Evolutionary conservation across 331 rosid species (phyloP).

Genomic region (Pyrus hybrid): DNA sequence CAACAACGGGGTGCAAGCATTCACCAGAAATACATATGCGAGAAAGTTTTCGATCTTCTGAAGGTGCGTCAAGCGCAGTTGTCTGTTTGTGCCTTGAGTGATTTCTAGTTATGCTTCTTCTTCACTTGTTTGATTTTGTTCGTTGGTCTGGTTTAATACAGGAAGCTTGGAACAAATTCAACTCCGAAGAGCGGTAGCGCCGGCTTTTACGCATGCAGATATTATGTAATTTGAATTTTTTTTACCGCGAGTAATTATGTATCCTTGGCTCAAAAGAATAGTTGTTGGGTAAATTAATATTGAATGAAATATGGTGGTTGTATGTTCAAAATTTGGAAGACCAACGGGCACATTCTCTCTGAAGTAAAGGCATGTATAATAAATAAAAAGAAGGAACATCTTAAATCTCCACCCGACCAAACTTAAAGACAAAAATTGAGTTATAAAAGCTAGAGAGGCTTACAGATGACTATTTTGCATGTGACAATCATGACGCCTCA

Average conservation of each 20-base stretch:
- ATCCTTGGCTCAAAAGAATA: neutral
- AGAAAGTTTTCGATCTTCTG: constrained; percentile 82
- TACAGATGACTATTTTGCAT: too few relatives aligned
- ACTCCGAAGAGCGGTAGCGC: constrained; percentile 68
- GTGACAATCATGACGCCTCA: too few relatives aligned
- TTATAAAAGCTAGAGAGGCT: too few relatives aligned
- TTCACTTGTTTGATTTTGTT: neutral
- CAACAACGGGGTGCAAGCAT: constrained; percentile 81
- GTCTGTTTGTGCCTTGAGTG: constrained; percentile 3
- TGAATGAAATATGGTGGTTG: too few relatives aligned
- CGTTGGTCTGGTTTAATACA: constrained; percentile 13
- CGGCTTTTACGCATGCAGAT: neutral
- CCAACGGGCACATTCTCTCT: too few relatives aligned
- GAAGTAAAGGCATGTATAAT: too few relatives aligned
- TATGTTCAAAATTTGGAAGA: too few relatives aligned
- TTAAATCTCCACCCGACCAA: too few relatives aligned
- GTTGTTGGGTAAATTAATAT: neutral
- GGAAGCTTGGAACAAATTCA: constrained; percentile 94
- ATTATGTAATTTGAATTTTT: constrained; percentile 8
- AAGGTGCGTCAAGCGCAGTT: constrained; percentile 45
- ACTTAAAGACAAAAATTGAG: too few relatives aligned
- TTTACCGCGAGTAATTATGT: constrained; percentile 21
- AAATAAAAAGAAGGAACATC: too few relatives aligned
- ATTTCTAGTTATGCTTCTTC: too few relatives aligned
- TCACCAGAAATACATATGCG: constrained; percentile 75